Evolutionary conservation across 352 stramenopile species (phyloP).

Genomic region (Globisporangium spiculum): DNA sequence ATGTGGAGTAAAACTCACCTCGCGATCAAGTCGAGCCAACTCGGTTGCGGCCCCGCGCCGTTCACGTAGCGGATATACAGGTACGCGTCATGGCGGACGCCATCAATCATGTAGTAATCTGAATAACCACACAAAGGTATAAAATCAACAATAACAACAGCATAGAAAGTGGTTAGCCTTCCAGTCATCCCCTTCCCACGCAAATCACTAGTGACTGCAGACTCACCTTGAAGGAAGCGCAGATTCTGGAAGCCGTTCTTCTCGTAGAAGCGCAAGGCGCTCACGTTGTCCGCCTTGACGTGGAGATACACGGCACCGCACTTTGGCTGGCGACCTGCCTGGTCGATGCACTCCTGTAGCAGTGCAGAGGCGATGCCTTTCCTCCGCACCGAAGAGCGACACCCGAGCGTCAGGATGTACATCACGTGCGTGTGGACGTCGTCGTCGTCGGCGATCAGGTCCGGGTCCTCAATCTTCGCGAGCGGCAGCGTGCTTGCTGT

Average conservation of each 20-base stretch:
- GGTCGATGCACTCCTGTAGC: constrained; percentile 85
- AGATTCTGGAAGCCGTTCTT: constrained; percentile 94
- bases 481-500: constrained; percentile 86
- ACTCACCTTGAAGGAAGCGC: constrained; percentile 86
- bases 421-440: constrained; percentile 85
- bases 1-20: constrained; percentile 27
- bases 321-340: constrained; percentile 64
- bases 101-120: constrained; percentile 89
- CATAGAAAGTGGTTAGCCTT: not conserved
- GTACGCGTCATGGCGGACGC: constrained; percentile 75
- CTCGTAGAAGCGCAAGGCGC: constrained; percentile 95
- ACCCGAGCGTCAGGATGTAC: constrained; percentile 97
- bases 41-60: constrained; percentile 46
- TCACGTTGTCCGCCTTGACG: constrained; percentile 95
- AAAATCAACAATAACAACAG: constrained; percentile 12
- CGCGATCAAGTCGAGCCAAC: constrained; percentile 69
- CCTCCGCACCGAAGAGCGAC: constrained; percentile 75
- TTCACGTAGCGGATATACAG: constrained; percentile 88
- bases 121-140: not conserved
- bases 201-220: not conserved
- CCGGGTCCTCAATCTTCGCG: constrained; percentile 61
- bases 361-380: constrained; percentile 90
- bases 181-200: not conserved
- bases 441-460: constrained; percentile 52
- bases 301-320: constrained; percentile 96